Percentiles rank a stretch among this genome's conserved stretches.
Conservation (phyloP, 805 yeast genomes). For the Ogataea naganishii region DNA sequence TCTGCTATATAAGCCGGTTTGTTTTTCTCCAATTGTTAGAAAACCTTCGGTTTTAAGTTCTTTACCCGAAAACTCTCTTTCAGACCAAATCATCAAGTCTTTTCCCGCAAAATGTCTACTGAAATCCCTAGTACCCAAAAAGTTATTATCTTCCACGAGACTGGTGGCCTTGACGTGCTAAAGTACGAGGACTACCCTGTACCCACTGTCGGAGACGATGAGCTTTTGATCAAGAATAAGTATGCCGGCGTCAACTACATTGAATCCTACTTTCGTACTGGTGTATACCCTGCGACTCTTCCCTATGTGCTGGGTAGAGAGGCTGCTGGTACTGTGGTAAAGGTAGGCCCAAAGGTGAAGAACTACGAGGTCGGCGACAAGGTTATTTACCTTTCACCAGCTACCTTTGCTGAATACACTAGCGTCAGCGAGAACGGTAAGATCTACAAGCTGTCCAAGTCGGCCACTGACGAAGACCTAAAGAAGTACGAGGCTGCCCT, state of each 20-base stretch:
- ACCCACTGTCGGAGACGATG: slow-evolving; percentile 47
- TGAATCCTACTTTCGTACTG: slow-evolving; percentile 76
- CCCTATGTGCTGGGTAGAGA: slow-evolving; percentile 68
- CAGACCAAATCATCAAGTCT: no score
- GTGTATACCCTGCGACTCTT: slow-evolving; percentile 51
- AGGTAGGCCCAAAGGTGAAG: slow-evolving; percentile 50
- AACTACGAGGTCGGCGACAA: slow-evolving; percentile 59
- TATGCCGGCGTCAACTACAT: slow-evolving; percentile 79
- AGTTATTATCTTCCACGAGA: slow-evolving; percentile 44
- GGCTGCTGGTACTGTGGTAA: slow-evolving; percentile 62
- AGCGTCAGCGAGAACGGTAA: slow-evolving; percentile 29
- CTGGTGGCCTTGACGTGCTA: slow-evolving; percentile 52
- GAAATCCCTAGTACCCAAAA: slow-evolving; percentile 47
- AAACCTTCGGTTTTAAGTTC: no score
- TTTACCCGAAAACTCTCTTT: no score
- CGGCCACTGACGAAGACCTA: slow-evolving; percentile 37
- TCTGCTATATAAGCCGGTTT: no score
- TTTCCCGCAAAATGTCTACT: no score
- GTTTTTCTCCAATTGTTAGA: no score
- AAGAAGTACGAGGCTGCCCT: slow-evolving; percentile 52
- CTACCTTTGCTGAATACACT: slow-evolving; percentile 70
- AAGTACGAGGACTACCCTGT: slow-evolving; percentile 49
- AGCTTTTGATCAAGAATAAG: slow-evolving; percentile 62
- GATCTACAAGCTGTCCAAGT: slow-evolving; percentile 41
- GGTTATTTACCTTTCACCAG: slow-evolving; percentile 45